Evolutionary conservation across 2,329 filamentous ascomycete genomes (phyloP), one percentile per base, ranked within the genome.

Genomic region (Periconia macrospinosa): DNA sequence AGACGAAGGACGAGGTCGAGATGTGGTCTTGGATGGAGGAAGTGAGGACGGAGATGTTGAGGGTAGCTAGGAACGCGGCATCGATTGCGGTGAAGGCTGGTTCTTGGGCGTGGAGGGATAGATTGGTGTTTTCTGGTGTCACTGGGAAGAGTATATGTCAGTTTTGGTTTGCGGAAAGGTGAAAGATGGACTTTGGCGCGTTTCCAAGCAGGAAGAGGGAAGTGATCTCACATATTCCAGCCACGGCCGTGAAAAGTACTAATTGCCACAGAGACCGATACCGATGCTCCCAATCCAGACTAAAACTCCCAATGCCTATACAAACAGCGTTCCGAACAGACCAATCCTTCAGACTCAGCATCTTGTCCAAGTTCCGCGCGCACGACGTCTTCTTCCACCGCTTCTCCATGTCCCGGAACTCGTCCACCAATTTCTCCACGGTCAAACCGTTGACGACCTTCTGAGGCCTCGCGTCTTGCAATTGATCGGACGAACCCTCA

Each of bases 241-340:
- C 57, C 20, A 69, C 58, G 33, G 57, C 57, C 47, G 67, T 35
- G 47, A 75, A 74, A 43, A 73, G 47, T 8, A 73, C 71, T 37
- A 75, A 61, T 60, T 75, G 72, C 72, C 72, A 74, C 55, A 75
- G 46, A 18, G 63, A 61, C 15, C 71, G 57, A 49, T 60, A 59
- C 11, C 71, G 58, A 59, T 73, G 65, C 33, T 64, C 62, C 70
- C 70, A 72, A 47, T 74, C 71, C 8, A 66, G 45, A 44, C 65
- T 68, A 41, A 73, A 73, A 45, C 70, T 73, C 10, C 71, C 70
- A 30, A 72, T 68, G 2, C 71, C 72, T 33, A 75, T 66, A 37
- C 69, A 72, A n/a, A 70, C 64, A 2, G 70, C 72, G 6, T 61
- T 33, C 13, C 54, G 45, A 1, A 68, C 52, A 19, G 45, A 20